A percentile compares a stretch with the other conserved stretches of the same genome.
These are phyloP conservation scores for Mortierella sp. DNA, from an alignment of 371 early-diverging fungal genomes.

Conservation along the genomic window DNA sequence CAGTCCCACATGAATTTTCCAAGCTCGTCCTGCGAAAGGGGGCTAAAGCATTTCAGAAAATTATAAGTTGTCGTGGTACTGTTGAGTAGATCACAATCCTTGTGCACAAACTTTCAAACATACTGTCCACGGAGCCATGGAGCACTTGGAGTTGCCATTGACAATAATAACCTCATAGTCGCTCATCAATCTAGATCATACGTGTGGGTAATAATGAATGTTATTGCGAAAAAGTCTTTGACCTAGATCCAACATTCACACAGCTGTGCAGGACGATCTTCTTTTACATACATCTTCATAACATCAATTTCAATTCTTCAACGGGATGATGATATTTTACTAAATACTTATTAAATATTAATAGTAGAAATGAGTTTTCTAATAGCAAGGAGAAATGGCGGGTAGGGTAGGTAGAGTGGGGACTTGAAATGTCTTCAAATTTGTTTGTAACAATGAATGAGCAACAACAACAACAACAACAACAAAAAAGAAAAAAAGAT, in stretches of 20 bases:
- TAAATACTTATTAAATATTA: neutral
- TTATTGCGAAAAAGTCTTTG: no score
- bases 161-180: slow-evolving; percentile 98
- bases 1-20: slow-evolving; percentile 98
- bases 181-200: slow-evolving; percentile 88
- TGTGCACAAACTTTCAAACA: slow-evolving; percentile 27
- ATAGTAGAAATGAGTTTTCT: no score
- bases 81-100: no score
- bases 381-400: no score
- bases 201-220: no score
- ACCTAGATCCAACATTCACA: neutral
- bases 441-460: no score
- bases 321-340: slow-evolving; percentile 86
- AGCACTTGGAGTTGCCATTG: slow-evolving; percentile 99
- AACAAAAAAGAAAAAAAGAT: no score
- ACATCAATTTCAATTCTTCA: slow-evolving; percentile 97
- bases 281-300: slow-evolving; percentile 90
- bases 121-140: slow-evolving; percentile 95
- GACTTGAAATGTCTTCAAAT: no score
- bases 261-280: neutral
- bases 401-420: no score
- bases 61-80: neutral
- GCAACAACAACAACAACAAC: no score
- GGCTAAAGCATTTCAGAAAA: slow-evolving; percentile 64
- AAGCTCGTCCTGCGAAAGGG: slow-evolving; percentile 94